Percentiles rank a stretch among this genome's conserved stretches.
Evolutionary conservation across 306 rosid species (phyloP).

Genomic region (Cucurbita pepo): DNA sequence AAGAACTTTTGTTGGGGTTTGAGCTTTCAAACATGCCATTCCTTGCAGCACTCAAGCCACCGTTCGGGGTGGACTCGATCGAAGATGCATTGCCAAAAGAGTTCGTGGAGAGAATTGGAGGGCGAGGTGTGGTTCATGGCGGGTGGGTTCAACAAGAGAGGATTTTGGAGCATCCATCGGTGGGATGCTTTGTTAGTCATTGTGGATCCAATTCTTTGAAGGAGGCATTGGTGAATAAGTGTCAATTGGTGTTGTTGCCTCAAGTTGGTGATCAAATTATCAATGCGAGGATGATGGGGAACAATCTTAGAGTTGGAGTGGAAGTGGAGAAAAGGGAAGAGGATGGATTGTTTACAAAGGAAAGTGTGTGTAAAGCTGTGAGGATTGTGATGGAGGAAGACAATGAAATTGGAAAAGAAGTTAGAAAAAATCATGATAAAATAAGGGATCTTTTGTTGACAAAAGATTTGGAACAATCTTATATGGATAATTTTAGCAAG

Average conservation of each 20-base stretch:
- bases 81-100: conserved; percentile 36
- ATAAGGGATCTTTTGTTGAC: conserved; percentile 28
- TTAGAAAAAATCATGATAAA: conserved; percentile 29
- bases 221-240: conserved; percentile 35
- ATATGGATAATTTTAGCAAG: conserved; percentile 17
- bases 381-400: conserved; percentile 21
- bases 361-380: conserved; percentile 27
- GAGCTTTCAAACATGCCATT: conserved; percentile 42
- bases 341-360: conserved; percentile 28
- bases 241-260: conserved; percentile 40
- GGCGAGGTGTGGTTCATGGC: conserved; percentile 35
- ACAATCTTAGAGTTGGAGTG: conserved; percentile 28
- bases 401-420: conserved; percentile 20
- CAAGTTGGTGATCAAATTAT: conserved; percentile 43
- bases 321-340: conserved; percentile 37
- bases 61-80: conserved; percentile 19
- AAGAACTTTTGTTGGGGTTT: conserved; percentile 37
- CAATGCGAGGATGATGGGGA: conserved; percentile 37
- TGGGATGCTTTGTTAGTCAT: conserved; percentile 57
- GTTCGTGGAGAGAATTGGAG: conserved; percentile 23
- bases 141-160: conserved; percentile 47
- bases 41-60: conserved; percentile 29
- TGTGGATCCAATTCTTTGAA: conserved; percentile 51
- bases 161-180: conserved; percentile 38
- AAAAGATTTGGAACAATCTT: conserved; percentile 24